Percentiles rank a stretch among this genome's conserved stretches.
These are phyloP conservation scores for Pichia sp. DNA, from an alignment of 1,139 yeast genomes.

Conservation along the genomic window DNA sequence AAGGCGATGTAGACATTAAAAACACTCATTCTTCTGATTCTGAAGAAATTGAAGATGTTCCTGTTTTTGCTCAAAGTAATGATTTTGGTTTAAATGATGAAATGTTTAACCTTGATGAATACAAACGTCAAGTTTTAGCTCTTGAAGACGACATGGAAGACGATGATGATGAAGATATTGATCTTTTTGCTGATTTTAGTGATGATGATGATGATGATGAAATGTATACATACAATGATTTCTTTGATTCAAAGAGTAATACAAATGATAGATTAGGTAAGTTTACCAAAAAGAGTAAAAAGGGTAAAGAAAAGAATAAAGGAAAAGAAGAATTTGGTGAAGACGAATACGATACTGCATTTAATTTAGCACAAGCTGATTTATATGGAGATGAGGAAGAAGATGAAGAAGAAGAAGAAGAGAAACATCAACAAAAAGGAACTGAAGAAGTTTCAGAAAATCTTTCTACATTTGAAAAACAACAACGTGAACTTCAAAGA, in stretches of 20 bases:
- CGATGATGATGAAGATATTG: slow-evolving; percentile 50
- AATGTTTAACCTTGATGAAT: slow-evolving; percentile 79
- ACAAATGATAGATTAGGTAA: slow-evolving; percentile 20
- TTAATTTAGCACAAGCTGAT: slow-evolving; percentile 57
- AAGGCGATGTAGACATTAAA: slow-evolving; percentile 12
- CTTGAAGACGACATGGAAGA: slow-evolving; percentile 47
- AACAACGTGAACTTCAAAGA: slow-evolving; percentile 66
- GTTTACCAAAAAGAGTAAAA: slow-evolving; percentile 17
- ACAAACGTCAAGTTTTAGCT: slow-evolving; percentile 72
- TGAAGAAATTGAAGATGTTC: slow-evolving; percentile 25
- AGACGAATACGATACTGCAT: slow-evolving; percentile 43
- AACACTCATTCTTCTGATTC: slow-evolving; percentile 24
- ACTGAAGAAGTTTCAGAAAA: slow-evolving; percentile 29
- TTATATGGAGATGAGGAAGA: slow-evolving; percentile 50
- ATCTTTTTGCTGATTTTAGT: slow-evolving; percentile 53
- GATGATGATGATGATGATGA: slow-evolving; percentile 65
- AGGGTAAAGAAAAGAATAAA: slow-evolving; percentile 24
- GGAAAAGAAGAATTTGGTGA: slow-evolving; percentile 33
- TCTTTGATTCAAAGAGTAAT: slow-evolving; percentile 44
- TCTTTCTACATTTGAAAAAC: slow-evolving; percentile 76
- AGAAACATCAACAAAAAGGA: slow-evolving; percentile 35
- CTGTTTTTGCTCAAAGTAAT: slow-evolving; percentile 19
- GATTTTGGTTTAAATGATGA: slow-evolving; percentile 77
- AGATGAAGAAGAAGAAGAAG: slow-evolving; percentile 38
- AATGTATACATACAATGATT: slow-evolving; percentile 67